Base-by-base conservation (phyloP, 2,329 filamentous ascomycete genomes). In the Ophiostoma tasmaniense region DNA sequence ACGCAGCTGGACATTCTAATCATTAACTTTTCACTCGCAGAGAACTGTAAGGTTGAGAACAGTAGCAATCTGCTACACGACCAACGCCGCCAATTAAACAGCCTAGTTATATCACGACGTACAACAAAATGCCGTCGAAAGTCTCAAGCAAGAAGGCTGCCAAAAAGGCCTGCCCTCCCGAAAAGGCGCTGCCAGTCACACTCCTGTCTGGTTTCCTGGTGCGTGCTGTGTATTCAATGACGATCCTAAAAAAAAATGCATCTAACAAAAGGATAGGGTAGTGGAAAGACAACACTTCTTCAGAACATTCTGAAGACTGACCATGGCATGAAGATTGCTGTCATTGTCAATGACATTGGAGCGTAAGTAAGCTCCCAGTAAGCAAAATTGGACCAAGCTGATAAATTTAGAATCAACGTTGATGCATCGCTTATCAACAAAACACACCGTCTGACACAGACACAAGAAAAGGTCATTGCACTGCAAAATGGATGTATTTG, bases 401-500 rank as follows among this genome's bases (percentile, higher is more conserved):
- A 35, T 10, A 20, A 8, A 7, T 25, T 17, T 28, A 85, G 84
- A 0, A 79, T 90, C 66, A 90, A 90, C 72, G 85, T 90, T 72
- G 87, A 90, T 69, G 87, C 87, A 0, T 81, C 85, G 5, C 78
- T 89, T 0, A 85, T 90, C 62, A 83, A 83, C 62, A 83, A 83
- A 69, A 81, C 78, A 1, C 82, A 87, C 73, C 82, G 81, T 30
- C 77, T 89, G 45, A 84, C 83, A 2, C 83, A 85, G 72, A 85
- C 84, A 0, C 79, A 88, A 52, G 87, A 90, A 72, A 88, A 89
- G 71, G 81, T 90, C 39, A 85, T 90, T 20, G 84, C 87, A 11
- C 81, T 91, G 68, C 87, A 90, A 74, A 91, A 90, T 71, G 88
- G 89, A 11, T 92, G 90, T 72, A 92, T 92, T 73, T 92, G 89